Conservation (phyloP, 2,329 filamentous ascomycete species). For the Fusarium stilboides region DNA sequence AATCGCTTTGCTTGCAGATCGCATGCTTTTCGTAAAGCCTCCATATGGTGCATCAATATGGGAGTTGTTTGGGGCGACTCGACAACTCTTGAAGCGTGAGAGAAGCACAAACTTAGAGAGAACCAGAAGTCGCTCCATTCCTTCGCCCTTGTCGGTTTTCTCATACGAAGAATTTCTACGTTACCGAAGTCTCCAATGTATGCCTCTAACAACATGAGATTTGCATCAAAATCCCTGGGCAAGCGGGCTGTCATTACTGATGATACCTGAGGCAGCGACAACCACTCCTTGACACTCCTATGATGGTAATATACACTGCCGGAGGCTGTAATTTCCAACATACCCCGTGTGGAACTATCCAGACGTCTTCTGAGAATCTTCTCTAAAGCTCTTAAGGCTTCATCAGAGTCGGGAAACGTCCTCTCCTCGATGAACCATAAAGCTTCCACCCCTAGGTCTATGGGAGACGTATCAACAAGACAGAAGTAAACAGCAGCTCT, state of each 20-base stretch:
- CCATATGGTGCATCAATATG: background rate
- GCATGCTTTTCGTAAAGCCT: background rate
- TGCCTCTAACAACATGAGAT: background rate
- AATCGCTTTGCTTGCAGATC: background rate
- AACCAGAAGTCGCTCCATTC: background rate
- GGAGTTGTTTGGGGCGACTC: background rate
- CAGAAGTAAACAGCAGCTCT: background rate
- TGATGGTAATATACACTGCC: background rate
- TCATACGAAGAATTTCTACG: no score
- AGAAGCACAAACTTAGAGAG: background rate
- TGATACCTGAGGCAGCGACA: background rate
- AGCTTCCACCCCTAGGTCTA: no score
- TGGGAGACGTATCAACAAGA: no score
- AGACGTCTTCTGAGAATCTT: background rate
- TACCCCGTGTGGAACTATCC: background rate
- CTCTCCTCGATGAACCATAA: background rate
- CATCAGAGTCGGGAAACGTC: no score
- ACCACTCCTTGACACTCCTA: background rate
- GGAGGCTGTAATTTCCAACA: background rate
- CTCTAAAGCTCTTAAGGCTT: no score
- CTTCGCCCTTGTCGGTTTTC: no score
- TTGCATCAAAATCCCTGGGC: background rate
- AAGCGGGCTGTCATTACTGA: background rate
- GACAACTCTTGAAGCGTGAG: background rate
- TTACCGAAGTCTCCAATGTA: background rate